These are phyloP conservation scores for Leccinum arenicola DNA, from an alignment of 768 basidiomycete genomes.

Conservation along the genomic window DNA sequence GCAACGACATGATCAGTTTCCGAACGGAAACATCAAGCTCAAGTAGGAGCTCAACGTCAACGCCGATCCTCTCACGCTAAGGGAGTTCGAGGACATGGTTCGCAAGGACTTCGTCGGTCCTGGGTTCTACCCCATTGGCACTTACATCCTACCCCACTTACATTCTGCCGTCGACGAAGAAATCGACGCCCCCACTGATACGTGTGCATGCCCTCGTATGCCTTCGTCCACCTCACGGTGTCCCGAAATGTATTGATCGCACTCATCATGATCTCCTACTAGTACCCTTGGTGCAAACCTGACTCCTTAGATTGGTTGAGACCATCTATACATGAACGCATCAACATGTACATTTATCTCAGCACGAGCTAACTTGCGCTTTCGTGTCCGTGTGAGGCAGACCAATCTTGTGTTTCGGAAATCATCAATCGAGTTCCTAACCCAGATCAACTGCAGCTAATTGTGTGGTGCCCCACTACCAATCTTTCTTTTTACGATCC, in stretches of 20 bases:
- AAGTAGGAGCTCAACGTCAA: not conserved
- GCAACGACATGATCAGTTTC: constrained; percentile 38
- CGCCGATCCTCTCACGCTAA: no score
- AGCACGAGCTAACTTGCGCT: not conserved
- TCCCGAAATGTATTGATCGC: no score
- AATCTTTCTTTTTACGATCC: not conserved
- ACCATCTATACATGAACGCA: not conserved
- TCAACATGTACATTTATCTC: not conserved
- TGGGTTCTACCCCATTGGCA: no score
- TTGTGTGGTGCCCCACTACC: not conserved
- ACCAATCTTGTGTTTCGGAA: not conserved
- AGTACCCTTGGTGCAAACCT: not conserved
- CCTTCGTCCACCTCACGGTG: no score
- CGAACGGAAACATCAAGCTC: constrained; percentile 30
- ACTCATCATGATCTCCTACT: not conserved
- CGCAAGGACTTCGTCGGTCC: no score
- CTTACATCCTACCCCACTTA: no score
- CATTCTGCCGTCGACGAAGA: no score
- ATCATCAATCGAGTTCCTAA: not conserved
- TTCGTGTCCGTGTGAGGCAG: not conserved
- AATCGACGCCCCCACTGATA: no score
- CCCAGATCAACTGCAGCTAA: not conserved
- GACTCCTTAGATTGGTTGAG: not conserved
- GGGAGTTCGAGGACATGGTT: no score
- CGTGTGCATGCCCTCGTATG: no score